A percentile compares a stretch with the other conserved stretches of the same genome.
Conservation (phyloP, 1,284 basidiomycete genomes). For the Puccinia triticina region DNA sequence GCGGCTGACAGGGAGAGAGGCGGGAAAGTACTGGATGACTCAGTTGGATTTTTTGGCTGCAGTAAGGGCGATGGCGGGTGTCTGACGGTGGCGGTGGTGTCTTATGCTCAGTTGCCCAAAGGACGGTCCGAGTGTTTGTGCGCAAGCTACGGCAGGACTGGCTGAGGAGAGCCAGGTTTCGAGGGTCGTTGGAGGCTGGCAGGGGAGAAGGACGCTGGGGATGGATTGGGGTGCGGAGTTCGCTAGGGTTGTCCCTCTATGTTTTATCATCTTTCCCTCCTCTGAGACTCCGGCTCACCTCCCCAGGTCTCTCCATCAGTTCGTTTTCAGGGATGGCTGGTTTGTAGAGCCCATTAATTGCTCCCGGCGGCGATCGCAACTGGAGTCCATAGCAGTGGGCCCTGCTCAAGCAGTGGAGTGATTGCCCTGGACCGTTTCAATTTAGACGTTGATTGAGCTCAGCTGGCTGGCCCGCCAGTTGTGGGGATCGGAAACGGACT, state of each 20-base stretch:
- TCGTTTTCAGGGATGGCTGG: too few species aligned
- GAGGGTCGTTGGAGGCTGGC: neutral
- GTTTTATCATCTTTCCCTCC: too few species aligned
- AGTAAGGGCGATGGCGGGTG: neutral
- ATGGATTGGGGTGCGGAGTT: neutral
- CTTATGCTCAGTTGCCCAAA: slow-evolving; percentile 20
- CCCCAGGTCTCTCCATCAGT: too few species aligned
- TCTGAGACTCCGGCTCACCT: too few species aligned
- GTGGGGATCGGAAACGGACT: neutral
- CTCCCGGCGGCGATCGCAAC: too few species aligned
- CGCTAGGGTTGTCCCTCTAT: too few species aligned
- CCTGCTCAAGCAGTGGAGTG: too few species aligned
- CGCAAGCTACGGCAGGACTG: neutral
- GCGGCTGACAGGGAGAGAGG: neutral
- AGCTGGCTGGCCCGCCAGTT: neutral
- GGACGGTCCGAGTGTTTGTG: neutral
- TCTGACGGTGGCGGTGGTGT: neutral
- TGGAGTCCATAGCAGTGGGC: too few species aligned
- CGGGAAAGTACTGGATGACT: neutral
- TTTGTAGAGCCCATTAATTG: too few species aligned
- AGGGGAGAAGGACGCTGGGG: neutral
- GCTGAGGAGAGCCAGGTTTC: neutral
- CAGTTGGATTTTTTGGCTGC: neutral
- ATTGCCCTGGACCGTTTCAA: too few species aligned
- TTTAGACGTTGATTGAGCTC: too few species aligned